Percentiles rank a stretch among this genome's conserved stretches.
phyloP scores from a whole-genome alignment of 768 basidiomycete genomes.

The Hypsizygus marmoreus region DNA sequence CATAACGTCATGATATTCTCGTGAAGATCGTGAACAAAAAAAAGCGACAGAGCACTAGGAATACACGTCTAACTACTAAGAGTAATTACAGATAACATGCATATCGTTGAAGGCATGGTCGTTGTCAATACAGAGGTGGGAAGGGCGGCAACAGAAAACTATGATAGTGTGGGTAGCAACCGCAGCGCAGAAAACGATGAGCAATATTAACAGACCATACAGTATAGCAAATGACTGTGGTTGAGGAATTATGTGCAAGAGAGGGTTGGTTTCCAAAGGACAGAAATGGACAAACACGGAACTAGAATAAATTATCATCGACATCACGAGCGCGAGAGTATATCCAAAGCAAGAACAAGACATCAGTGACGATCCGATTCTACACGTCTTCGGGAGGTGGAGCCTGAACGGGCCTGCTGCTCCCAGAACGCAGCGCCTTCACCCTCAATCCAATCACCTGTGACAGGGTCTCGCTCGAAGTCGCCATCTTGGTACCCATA shows the following conservation, averaged over 20 bases:
- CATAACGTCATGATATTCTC: neutral
- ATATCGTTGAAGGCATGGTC: conserved; percentile 9
- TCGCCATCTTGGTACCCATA: conserved; percentile 85
- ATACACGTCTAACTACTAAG: conserved; percentile 15
- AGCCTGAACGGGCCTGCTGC: conserved; percentile 43
- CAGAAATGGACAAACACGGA: too few species aligned
- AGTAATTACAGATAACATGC: conserved; percentile 4
- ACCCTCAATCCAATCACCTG: conserved; percentile 67
- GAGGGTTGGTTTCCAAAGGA: conserved; percentile 15
- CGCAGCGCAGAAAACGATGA: too few species aligned
- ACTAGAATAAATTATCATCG: conserved; percentile 2
- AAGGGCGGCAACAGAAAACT: neutral
- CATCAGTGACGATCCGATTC: conserved; percentile 28
- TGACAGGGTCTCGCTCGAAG: conserved; percentile 70
- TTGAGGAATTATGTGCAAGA: conserved; percentile 20
- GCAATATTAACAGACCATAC: too few species aligned
- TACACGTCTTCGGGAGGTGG: conserved; percentile 34
- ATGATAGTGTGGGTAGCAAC: neutral
- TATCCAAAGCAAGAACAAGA: neutral
- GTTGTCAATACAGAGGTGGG: conserved; percentile 15
- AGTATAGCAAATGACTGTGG: conserved; percentile 5
- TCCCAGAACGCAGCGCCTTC: conserved; percentile 71
- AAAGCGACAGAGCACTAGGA: conserved; percentile 5
- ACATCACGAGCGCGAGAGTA: neutral
- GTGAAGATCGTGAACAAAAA: neutral